Base-by-base conservation (phyloP, 164 flowering plant genomes). In the Euptelea pleiosperma region DNA sequence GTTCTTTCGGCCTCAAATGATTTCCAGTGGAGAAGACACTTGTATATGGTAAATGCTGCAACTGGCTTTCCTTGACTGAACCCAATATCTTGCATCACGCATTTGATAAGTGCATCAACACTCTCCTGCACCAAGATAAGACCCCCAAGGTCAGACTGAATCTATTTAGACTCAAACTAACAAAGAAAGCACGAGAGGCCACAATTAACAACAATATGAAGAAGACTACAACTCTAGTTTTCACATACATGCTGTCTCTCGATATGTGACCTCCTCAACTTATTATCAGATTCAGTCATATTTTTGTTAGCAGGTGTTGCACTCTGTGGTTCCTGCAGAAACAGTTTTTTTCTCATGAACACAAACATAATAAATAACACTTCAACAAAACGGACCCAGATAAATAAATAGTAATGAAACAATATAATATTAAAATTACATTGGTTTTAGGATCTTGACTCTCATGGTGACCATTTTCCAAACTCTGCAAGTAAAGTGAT, bases 241-340 rank as follows among this genome's bases (percentile, higher is more conserved):
- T 62, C 46, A 64, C 86, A 57, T 71, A 93, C 97, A 79, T 83
- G 96, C 42, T 85, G 98, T 54, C 84, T 86, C 64, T 89, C 97
- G 60, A 78, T 54, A 19, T 75, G 66, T 15, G 87, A 83, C 74
- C 77, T 85, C 70, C 77, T 77, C 16, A 70, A 58, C 69, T 78
- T 87, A 75, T 71, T 75, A 25, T 88, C 95, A 55, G 87, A 73
- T 55, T 69, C 71, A 28, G 85, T 60, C 36, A 76, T 84, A 45
- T 63, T 55, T 59, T 70, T 77, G 62, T 76, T 79, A 19, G 65
- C 73, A 24, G 89, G 85, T 36, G 87, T 76, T 30, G 62, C 66
- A 65, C 66, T 76, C 49, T 62, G 78, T 47, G 77, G 39, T 70
- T 88, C 97, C 99, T 93, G 88, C 69, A 73, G 31, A 67, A 49